Evolutionary conservation across 208 protist species (phyloP).

Genomic region (Phytomonas sp.): DNA sequence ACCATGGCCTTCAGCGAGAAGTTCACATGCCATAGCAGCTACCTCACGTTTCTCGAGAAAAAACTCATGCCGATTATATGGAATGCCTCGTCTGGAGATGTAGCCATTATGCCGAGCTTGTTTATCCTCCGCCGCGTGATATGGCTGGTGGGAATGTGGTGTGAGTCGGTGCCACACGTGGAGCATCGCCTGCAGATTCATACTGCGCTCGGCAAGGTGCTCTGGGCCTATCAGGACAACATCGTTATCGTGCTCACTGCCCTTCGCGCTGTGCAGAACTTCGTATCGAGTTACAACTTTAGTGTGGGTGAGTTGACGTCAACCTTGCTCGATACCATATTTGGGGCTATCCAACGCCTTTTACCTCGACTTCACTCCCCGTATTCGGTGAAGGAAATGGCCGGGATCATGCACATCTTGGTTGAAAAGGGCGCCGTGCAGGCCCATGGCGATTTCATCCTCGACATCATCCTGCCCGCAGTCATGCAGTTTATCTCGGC

Average conservation of each 20-base stretch:
- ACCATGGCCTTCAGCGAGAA: constrained; percentile 35
- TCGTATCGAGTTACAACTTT: constrained; percentile 56
- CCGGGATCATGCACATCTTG: constrained; percentile 46
- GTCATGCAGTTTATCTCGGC: constrained; percentile 22
- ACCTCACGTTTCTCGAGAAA: constrained; percentile 41
- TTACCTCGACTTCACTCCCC: constrained; percentile 35
- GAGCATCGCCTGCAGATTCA: constrained; percentile 36
- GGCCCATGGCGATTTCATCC: constrained; percentile 30
- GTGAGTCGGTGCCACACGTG: constrained; percentile 39
- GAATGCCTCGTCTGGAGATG: constrained; percentile 4
- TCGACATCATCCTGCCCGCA: constrained; percentile 41
- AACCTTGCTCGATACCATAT: constrained; percentile 32
- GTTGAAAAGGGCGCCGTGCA: constrained; percentile 36
- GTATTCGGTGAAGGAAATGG: constrained; percentile 30
- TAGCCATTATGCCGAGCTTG: constrained; percentile 14
- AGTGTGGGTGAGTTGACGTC: constrained; percentile 31
- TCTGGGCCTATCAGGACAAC: constrained; percentile 19
- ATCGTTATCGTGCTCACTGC: constrained; percentile 43
- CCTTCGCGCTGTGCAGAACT: constrained; percentile 53
- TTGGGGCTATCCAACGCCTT: constrained; percentile 36
- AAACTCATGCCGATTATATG: constrained; percentile 58
- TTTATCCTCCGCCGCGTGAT: constrained; percentile 72
- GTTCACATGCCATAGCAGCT: constrained; percentile 18
- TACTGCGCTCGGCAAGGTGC: constrained; percentile 33
- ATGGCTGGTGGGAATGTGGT: constrained; percentile 86